Conservation (phyloP, 768 basidiomycete species). For the Leccinum variicolor region DNA sequence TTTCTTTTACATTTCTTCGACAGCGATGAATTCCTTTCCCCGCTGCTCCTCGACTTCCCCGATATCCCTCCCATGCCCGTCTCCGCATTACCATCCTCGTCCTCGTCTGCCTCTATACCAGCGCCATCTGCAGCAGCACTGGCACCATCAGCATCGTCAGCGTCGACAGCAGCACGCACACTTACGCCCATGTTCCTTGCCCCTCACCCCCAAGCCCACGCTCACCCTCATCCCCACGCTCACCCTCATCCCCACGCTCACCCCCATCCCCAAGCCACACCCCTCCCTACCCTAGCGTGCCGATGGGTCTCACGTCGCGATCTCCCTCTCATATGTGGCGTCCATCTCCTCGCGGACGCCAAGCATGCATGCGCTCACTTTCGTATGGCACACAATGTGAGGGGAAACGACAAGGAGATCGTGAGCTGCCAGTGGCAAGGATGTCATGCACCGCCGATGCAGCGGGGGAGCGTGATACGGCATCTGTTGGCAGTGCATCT, state of each 20-base stretch:
- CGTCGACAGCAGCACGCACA: neutral
- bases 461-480: conserved; percentile 18
- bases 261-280: neutral
- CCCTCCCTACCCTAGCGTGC: conserved; percentile 1
- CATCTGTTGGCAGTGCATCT: conserved; percentile 19
- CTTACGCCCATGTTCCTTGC: neutral
- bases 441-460: conserved; percentile 17
- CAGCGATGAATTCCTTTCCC: conserved; percentile 19
- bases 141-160: neutral
- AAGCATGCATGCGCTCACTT: conserved; percentile 12
- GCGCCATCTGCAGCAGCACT: neutral
- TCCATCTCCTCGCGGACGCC: neutral
- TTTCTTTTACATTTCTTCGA: neutral
- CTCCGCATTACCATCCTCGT: neutral
- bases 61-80: neutral
- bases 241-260: neutral
- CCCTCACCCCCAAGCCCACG: neutral
- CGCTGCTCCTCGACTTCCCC: conserved; percentile 1
- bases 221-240: neutral
- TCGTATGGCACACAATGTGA: conserved; percentile 11
- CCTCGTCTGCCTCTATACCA: neutral
- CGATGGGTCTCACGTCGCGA: conserved; percentile 4
- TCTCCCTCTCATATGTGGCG: conserved; percentile 7
- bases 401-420: conserved; percentile 17
- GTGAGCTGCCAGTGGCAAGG: conserved; percentile 9